Evolutionary conservation across 495 filamentous ascomycete species (phyloP).

Genomic region (Corynascus novoguineensis): DNA sequence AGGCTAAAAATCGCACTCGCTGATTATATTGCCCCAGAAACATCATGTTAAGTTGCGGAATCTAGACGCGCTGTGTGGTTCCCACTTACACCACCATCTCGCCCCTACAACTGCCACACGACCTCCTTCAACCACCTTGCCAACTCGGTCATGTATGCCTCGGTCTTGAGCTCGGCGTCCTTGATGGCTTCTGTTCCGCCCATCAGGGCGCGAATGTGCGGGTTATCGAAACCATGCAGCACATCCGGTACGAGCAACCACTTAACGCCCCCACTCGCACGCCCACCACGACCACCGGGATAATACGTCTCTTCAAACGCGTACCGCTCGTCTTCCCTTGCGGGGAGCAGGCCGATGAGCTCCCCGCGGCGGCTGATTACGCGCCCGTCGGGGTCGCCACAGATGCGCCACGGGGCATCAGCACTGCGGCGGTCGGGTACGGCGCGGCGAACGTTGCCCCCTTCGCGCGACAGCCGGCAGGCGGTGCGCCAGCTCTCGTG

Average conservation of each 20-base stretch:
- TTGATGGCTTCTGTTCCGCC: slow-evolving; percentile 21
- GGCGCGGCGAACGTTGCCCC: slow-evolving; percentile 1
- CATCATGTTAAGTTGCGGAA: too few species aligned
- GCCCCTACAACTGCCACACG: background rate
- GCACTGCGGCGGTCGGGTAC: slow-evolving; percentile 25
- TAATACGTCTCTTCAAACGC: slow-evolving; percentile 25
- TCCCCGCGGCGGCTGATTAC: slow-evolving; percentile 16
- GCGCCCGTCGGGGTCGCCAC: slow-evolving; percentile 17
- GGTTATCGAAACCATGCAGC: slow-evolving; percentile 34
- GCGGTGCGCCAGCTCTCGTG: slow-evolving; percentile 35
- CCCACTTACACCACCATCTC: background rate
- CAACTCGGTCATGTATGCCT: slow-evolving; percentile 28
- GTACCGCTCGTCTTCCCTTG: slow-evolving; percentile 23
- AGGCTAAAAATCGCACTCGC: too few species aligned
- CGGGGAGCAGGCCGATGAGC: slow-evolving; percentile 17
- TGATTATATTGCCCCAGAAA: too few species aligned
- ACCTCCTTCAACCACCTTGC: slow-evolving; percentile 32
- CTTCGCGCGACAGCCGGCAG: slow-evolving; percentile 19
- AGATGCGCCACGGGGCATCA: slow-evolving; percentile 22
- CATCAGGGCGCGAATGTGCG: slow-evolving; percentile 22
- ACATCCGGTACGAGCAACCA: slow-evolving; percentile 41
- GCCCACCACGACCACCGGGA: too few species aligned
- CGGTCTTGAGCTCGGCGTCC: slow-evolving; percentile 34
- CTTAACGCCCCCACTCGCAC: slow-evolving; percentile 15
- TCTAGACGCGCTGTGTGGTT: too few species aligned